phyloP scores from a whole-genome alignment of 2,329 filamentous ascomycete species.

The Alternaria sp. region DNA sequence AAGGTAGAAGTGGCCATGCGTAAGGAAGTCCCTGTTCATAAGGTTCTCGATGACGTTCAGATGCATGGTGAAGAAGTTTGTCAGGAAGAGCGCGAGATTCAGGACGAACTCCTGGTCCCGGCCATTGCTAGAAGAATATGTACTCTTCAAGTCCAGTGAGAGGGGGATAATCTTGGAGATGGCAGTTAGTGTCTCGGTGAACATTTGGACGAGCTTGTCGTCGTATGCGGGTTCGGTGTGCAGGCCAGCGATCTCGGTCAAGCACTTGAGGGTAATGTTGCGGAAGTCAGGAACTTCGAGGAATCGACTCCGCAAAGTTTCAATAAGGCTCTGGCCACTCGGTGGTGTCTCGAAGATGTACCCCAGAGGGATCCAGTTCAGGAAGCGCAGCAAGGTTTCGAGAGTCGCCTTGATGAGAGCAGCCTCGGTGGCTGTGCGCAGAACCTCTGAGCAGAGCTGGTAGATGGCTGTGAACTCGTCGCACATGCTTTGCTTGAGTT shows the following conservation, averaged over 20 bases:
- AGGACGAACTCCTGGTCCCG: constrained; percentile 97
- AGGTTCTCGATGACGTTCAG: constrained; percentile 94
- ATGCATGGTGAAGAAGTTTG: constrained; percentile 96
- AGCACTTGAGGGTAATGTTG: constrained; percentile 93
- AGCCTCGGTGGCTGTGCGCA: constrained; percentile 86
- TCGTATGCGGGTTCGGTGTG: constrained; percentile 89
- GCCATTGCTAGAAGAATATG: constrained; percentile 89
- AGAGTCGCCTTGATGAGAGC: constrained; percentile 95
- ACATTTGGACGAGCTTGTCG: constrained; percentile 97
- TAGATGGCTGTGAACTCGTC: constrained; percentile 99
- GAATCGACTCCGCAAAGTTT: constrained; percentile 91
- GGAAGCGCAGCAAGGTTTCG: constrained; percentile 92
- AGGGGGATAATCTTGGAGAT: constrained; percentile 94
- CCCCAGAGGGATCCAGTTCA: constrained; percentile 98
- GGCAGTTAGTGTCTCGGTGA: constrained; percentile 92
- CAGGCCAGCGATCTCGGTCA: constrained; percentile 95
- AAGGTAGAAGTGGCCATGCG: constrained; percentile 96
- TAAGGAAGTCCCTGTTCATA: constrained; percentile 92
- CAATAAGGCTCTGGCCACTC: constrained; percentile 72
- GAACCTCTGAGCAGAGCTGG: constrained; percentile 93
- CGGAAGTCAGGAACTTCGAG: constrained; percentile 93
- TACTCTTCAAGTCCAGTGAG: constrained; percentile 86
- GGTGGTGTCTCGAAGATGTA: constrained; percentile 96
- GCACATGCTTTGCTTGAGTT: constrained; percentile 98
- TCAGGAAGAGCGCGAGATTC: constrained; percentile 93